Evolutionary conservation across 805 yeast species (phyloP).

Genomic region (Hanseniaspora clermontiae): DNA sequence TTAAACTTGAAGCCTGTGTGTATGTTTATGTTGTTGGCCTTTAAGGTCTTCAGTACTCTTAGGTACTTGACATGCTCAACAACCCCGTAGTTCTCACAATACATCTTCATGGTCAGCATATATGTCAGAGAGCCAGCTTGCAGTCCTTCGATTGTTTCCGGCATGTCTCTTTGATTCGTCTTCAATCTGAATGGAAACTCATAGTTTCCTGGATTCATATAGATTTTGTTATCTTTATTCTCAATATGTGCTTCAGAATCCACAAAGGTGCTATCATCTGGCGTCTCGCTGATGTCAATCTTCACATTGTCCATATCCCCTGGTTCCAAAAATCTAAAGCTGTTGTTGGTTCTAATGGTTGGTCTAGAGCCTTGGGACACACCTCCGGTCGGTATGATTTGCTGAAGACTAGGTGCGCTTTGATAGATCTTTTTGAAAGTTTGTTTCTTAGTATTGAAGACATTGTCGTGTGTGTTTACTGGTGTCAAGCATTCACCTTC

Average conservation of each 20-base stretch:
- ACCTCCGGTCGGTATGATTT: neutral
- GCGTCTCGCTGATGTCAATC: neutral
- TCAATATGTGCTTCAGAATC: slow-evolving; percentile 4
- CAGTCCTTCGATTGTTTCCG: slow-evolving; percentile 81
- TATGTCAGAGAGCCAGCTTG: slow-evolving; percentile 66
- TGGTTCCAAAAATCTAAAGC: neutral
- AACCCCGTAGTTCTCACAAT: slow-evolving; percentile 22
- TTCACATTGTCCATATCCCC: neutral
- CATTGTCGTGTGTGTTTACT: slow-evolving; percentile 10
- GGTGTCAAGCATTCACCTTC: neutral
- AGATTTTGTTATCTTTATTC: slow-evolving; percentile 21
- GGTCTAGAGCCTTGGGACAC: neutral
- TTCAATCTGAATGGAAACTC: slow-evolving; percentile 73
- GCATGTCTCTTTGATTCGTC: slow-evolving; percentile 49
- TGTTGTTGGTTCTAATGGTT: neutral
- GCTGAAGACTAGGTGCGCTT: neutral
- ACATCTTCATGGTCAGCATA: slow-evolving; percentile 62
- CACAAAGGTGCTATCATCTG: neutral
- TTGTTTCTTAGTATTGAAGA: neutral
- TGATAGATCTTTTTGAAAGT: neutral
- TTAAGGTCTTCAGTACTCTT: slow-evolving; percentile 68
- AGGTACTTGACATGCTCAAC: slow-evolving; percentile 36
- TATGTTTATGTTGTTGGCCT: slow-evolving; percentile 53
- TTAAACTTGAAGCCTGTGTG: slow-evolving; percentile 16
- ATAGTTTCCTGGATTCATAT: slow-evolving; percentile 58